Evolutionary conservation across 2,329 filamentous ascomycete genomes (phyloP).

Genomic region (Fusarium protoensiforme): DNA sequence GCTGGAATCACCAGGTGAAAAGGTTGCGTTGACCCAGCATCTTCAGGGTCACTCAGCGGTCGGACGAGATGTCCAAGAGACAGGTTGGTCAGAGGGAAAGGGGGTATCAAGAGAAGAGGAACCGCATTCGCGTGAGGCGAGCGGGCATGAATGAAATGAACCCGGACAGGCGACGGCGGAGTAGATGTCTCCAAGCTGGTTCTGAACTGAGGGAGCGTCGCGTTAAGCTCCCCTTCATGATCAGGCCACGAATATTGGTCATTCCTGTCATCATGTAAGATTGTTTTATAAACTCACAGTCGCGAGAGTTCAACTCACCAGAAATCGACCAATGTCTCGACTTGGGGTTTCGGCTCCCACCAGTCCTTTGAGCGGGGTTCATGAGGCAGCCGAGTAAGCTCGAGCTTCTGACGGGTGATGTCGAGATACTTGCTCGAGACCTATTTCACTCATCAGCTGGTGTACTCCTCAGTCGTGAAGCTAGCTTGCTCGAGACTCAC

Average conservation of each 20-base stretch:
- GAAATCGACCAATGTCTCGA: constrained; percentile 74
- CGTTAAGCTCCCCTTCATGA: constrained; percentile 68
- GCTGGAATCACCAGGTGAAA: constrained; percentile 76
- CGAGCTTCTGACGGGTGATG: constrained; percentile 74
- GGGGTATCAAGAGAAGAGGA: constrained; percentile 72
- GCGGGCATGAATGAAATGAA: constrained; percentile 73
- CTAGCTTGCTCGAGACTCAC: constrained; percentile 55
- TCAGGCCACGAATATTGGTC: constrained; percentile 74
- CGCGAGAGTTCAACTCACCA: constrained; percentile 58
- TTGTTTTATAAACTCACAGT: not conserved
- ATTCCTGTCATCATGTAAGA: constrained; percentile 59
- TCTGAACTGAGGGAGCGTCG: constrained; percentile 71
- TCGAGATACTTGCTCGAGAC: constrained; percentile 75
- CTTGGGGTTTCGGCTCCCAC: constrained; percentile 69
- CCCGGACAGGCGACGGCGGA: constrained; percentile 57
- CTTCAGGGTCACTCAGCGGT: constrained; percentile 64
- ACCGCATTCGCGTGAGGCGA: constrained; percentile 66
- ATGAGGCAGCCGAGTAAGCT: constrained; percentile 72
- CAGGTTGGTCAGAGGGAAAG: constrained; percentile 73
- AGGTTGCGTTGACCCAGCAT: constrained; percentile 56
- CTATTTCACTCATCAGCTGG: constrained; percentile 53
- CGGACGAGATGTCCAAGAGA: constrained; percentile 67
- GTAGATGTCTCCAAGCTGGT: constrained; percentile 60
- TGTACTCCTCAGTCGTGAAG: not conserved
- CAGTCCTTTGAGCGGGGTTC: constrained; percentile 64